Evolutionary conservation across 345 rosid genomes (phyloP), one percentile per base, ranked within the genome.

Genomic region (Eucalyptus pauciflora): DNA sequence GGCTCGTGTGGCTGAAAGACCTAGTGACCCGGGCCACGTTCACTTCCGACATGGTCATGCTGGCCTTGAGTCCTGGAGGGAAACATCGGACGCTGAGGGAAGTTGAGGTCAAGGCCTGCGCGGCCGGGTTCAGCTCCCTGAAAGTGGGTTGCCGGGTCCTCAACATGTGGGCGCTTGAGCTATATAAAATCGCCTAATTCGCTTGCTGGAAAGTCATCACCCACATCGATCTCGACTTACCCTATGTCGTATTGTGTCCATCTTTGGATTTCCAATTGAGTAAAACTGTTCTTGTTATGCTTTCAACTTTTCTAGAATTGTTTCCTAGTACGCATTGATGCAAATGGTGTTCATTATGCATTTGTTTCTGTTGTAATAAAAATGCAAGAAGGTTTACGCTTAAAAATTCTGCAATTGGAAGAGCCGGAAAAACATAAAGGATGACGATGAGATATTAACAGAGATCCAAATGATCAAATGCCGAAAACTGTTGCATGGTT

Each of bases 81-180:
- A 93, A 92, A 87, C 95, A 94, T 87, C 92, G 96, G 86, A 90
- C 93, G 14, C 33, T 87, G 45, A 85, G 86, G 83, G 96, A 95
- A 86, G 93, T 88, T 33, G 91, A 91, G 86, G 88, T 88, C 41
- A 71, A 94, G 24, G 96, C 94, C 3, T n/a, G 29, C 8, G 91
- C 67, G 31, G 90, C 94, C 5, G 95, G 94, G 15, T 95, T 94
- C 18, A 52, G 15, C 31, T 27, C 8, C 31, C 2, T 27, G 31
- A 60, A 60, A 60, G 69, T 60, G 29, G 15, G n/a, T 16, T 60
- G 31, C 15, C 69, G 31, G 31, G 4, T 5, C 15, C 7, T 11
- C 69, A 60, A 60, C 69, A 12, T 60, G 31, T 60, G 31, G 31
- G 69, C 13, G 31, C 15, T 60, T 7, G 31, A 60, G 69, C 5